Conservation (phyloP, 1,139 yeast species). For the Suzukiozyma palmioleophila region DNA sequence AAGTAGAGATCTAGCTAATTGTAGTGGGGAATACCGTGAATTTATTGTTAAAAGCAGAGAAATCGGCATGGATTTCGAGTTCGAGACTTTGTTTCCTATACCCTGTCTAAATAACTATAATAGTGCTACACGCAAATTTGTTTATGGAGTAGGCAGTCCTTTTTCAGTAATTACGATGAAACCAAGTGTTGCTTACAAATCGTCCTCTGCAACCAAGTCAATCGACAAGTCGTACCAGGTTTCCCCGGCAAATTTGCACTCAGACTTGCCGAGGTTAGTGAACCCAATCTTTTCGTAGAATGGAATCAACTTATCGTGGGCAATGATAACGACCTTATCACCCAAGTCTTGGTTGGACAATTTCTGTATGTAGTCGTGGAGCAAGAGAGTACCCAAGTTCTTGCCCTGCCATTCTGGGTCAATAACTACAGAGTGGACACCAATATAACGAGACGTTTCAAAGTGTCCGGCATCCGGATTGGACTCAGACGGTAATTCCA, state of each 20-base stretch:
- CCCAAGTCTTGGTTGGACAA: slow-evolving; percentile 85
- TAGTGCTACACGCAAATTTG: too few relatives aligned
- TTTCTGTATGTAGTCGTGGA: slow-evolving; percentile 89
- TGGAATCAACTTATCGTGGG: slow-evolving; percentile 63
- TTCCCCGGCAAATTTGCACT: slow-evolving; percentile 55
- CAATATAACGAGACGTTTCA: slow-evolving; percentile 71
- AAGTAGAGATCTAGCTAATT: too few relatives aligned
- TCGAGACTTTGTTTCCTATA: too few relatives aligned
- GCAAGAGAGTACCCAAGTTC: slow-evolving; percentile 74
- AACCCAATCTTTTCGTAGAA: slow-evolving; percentile 84
- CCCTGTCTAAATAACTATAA: too few relatives aligned
- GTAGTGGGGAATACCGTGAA: too few relatives aligned
- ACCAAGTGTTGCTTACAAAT: slow-evolving; percentile 13
- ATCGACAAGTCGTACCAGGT: slow-evolving; percentile 66
- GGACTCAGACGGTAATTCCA: slow-evolving; percentile 52
- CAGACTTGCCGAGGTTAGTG: slow-evolving; percentile 55
- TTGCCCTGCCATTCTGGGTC: slow-evolving; percentile 77
- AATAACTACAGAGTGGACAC: slow-evolving; percentile 78
- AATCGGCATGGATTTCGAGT: too few relatives aligned
- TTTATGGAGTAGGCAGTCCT: too few relatives aligned
- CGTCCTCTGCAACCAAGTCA: slow-evolving; percentile 60
- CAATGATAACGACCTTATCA: slow-evolving; percentile 67
- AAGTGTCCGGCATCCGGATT: slow-evolving; percentile 59
- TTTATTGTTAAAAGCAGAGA: too few relatives aligned
- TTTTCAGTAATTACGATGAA: too few relatives aligned